Evolutionary conservation across 2,329 filamentous ascomycete species (phyloP), one percentile per base, ranked within the genome.

Genomic region (Penicillium sp.): DNA sequence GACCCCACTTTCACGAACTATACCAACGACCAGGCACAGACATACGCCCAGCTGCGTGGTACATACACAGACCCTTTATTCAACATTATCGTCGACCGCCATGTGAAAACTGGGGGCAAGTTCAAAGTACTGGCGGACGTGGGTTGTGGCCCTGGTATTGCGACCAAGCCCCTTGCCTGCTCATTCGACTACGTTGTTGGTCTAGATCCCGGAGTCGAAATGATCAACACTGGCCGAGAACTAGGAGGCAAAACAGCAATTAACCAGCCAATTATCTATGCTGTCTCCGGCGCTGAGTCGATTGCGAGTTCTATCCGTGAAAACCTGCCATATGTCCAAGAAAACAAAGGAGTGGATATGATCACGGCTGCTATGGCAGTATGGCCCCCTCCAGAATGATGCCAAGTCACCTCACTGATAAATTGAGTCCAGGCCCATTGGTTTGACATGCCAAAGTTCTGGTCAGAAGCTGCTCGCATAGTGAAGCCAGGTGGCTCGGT

Each of bases 141-240:
- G 6, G 84, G 84, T 31, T 85, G 82, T 63, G 84, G 84, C 0
- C 83, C 84, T 0, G 84, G 84, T 4, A 79, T 69, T 13, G 81
- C 79, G 0, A 76, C 75, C 0, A 75, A 78, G 2, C 73, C 71
- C 5, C 73, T 86, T 1, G 78, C 79, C 0, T 68, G 70, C 0
- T 73, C 73, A 33, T 86, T 86, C 63, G 55, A 65, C 1, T 66
- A 73, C 26, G 79, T 73, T 8, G 69, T 81, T 16, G 85, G 82
- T 5, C 63, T 83, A 13, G 84, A 87, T 59, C 75, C 82, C 0
- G 78, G 80, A 2, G 70, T 73, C 14, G 79, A 77, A 43, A 87
- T 86, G 84, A 80, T 86, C 49, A 65, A 57, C 13, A 73, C 76
- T 0, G 83, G 83, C 3, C 70, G 70, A 0, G 63, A 70, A 0